phyloP scores from a whole-genome alignment of 129 eudicot genomes.

The Sambucus nigra region DNA sequence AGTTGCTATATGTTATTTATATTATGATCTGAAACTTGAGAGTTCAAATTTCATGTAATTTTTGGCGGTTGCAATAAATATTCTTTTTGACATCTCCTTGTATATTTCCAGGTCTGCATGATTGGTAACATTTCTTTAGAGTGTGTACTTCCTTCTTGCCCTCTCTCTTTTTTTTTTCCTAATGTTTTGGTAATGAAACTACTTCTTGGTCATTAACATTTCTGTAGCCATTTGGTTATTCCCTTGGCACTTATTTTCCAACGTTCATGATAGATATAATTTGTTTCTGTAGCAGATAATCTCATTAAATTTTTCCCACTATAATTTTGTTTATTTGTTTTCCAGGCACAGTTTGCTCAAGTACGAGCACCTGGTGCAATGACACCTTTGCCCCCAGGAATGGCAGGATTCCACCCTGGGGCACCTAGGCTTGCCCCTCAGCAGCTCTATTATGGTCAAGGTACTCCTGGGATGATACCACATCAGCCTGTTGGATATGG shows the following conservation, averaged over 20 bases:
- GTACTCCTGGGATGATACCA: slow-evolving; percentile 26
- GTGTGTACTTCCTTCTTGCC: too few species aligned
- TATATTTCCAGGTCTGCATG: too few species aligned
- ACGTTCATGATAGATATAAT: not conserved
- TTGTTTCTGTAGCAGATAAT: not conserved
- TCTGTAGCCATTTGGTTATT: not conserved
- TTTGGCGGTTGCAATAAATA: too few species aligned
- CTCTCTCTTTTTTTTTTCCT: too few species aligned
- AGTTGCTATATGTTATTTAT: too few species aligned
- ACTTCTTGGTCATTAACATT: not conserved
- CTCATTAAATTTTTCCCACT: not conserved
- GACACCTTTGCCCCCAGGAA: slow-evolving; percentile 26
- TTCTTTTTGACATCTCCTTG: too few species aligned
- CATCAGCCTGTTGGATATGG: slow-evolving; percentile 38
- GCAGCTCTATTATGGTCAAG: slow-evolving; percentile 37
- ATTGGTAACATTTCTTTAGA: too few species aligned
- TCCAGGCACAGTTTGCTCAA: slow-evolving; percentile 46
- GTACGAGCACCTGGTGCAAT: slow-evolving; percentile 24
- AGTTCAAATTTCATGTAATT: too few species aligned
- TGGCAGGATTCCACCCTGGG: slow-evolving; percentile 21
- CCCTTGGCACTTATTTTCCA: too few species aligned
- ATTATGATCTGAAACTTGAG: too few species aligned
- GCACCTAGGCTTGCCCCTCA: slow-evolving; percentile 34
- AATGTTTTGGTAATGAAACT: too few species aligned
- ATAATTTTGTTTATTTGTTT: not conserved